phyloP scores from a whole-genome alignment of 192 early-diverging fungal species.

The Chytriomyces hyalinus region DNA sequence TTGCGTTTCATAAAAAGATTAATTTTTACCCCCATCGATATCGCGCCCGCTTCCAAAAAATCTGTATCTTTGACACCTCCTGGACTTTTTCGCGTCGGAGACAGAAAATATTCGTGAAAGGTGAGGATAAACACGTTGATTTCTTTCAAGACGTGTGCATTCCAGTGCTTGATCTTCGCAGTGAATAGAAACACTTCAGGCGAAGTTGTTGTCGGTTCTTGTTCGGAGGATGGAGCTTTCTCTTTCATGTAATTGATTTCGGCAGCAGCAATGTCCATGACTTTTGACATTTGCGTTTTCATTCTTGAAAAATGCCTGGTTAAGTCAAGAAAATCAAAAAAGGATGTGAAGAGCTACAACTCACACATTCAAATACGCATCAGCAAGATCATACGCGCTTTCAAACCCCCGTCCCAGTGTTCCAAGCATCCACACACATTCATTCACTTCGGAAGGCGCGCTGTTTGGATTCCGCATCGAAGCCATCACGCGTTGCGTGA shows the following conservation, averaged over 20 bases:
- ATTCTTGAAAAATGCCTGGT: conserved; percentile 6
- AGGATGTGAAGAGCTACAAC: background rate
- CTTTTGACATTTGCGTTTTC: conserved; percentile 21
- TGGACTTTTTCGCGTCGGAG: background rate
- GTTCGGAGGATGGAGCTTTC: background rate
- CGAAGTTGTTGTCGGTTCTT: background rate
- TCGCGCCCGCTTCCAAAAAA: background rate
- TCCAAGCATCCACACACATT: conserved; percentile 51
- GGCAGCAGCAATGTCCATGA: conserved; percentile 5
- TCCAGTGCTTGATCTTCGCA: conserved; percentile 21
- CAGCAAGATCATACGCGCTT: conserved; percentile 36
- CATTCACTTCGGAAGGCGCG: conserved; percentile 49
- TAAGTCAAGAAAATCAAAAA: conserved; percentile 1
- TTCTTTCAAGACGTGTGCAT: conserved; percentile 22
- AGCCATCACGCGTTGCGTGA: conserved; percentile 65
- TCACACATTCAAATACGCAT: conserved; percentile 38
- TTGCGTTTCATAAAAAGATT: background rate
- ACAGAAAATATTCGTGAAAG: conserved; percentile 22
- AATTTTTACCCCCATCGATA: background rate
- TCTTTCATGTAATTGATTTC: background rate
- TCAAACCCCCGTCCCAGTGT: conserved; percentile 31
- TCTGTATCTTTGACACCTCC: background rate
- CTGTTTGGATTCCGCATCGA: conserved; percentile 52
- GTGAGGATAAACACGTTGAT: conserved; percentile 13
- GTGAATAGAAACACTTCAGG: conserved; percentile 17